Evolutionary conservation across 2,329 filamentous ascomycete species (phyloP).

Genomic region (Fusarium domesticum): DNA sequence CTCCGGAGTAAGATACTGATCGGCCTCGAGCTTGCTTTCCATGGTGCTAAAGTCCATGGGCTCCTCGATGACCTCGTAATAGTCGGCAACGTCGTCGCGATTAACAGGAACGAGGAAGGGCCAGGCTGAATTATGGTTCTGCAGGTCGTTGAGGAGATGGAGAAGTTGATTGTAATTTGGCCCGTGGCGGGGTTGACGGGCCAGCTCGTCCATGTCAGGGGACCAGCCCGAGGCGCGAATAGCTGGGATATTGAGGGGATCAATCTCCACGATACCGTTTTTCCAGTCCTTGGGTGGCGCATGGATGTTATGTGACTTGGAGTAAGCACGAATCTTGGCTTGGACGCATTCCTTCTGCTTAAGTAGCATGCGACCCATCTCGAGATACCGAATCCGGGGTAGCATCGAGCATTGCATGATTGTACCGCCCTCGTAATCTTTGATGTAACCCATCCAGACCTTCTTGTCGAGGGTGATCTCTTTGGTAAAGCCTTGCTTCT

Average conservation of each 20-base stretch:
- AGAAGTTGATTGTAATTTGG: slow-evolving; percentile 94
- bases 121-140: slow-evolving; percentile 92
- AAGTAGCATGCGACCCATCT: slow-evolving; percentile 86
- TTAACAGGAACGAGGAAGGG: slow-evolving; percentile 93
- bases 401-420: slow-evolving; percentile 99
- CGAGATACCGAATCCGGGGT: slow-evolving; percentile 88
- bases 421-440: slow-evolving; percentile 97
- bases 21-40: slow-evolving; percentile 91
- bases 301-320: slow-evolving; percentile 84
- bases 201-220: slow-evolving; percentile 94
- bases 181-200: slow-evolving; percentile 89
- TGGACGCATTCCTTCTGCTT: slow-evolving; percentile 97
- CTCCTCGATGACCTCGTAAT: slow-evolving; percentile 97
- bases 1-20: slow-evolving; percentile 86
- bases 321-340: slow-evolving; percentile 90
- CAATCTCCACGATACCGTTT: slow-evolving; percentile 69
- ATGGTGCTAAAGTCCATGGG: slow-evolving; percentile 97
- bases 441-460: slow-evolving; percentile 99
- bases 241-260: slow-evolving; percentile 81
- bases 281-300: slow-evolving; percentile 83
- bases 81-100: slow-evolving; percentile 94
- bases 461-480: slow-evolving; percentile 89
- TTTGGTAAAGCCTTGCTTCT: slow-evolving; percentile 98
- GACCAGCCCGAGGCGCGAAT: slow-evolving; percentile 95
- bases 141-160: slow-evolving; percentile 88